Evolutionary conservation across 257 asterid species (phyloP).

Genomic region (Penstemon eatonii): DNA sequence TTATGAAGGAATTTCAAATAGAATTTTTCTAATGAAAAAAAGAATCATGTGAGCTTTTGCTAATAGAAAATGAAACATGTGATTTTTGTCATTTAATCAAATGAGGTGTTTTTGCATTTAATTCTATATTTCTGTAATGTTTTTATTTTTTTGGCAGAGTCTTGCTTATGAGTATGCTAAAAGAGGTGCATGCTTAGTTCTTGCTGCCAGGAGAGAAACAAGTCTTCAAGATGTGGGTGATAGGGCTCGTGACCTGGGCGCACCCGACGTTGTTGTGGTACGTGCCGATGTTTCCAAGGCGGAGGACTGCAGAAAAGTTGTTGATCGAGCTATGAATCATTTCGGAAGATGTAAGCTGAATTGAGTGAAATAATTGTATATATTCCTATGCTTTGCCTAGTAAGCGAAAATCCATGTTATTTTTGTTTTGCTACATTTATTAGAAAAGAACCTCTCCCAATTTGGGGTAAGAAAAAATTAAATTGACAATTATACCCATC

Average conservation of each 20-base stretch:
- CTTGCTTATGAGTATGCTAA: constrained; percentile 62
- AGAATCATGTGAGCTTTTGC: no score
- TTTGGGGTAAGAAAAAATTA: no score
- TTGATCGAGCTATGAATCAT: constrained; percentile 54
- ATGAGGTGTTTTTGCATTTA: no score
- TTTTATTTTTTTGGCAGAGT: constrained; percentile 30
- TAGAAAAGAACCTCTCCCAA: no score
- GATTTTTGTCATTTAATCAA: no score
- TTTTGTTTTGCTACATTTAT: background rate
- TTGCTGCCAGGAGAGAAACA: constrained; percentile 54
- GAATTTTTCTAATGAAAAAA: no score
- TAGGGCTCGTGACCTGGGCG: constrained; percentile 42
- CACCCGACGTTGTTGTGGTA: constrained; percentile 44
- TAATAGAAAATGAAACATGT: no score
- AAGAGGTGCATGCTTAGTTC: constrained; percentile 55
- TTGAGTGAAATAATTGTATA: background rate
- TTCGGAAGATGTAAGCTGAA: constrained; percentile 46
- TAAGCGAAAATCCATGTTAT: no score
- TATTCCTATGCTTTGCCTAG: no score
- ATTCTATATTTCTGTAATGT: no score
- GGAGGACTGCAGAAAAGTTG: constrained; percentile 47
- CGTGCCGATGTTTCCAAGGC: constrained; percentile 50
- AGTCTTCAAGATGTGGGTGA: constrained; percentile 52
- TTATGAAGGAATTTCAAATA: no score
- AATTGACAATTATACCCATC: no score